Percentiles rank a stretch among this genome's conserved stretches.
Conservation (phyloP, 768 basidiomycete genomes). For the Jaapia argillacea region DNA sequence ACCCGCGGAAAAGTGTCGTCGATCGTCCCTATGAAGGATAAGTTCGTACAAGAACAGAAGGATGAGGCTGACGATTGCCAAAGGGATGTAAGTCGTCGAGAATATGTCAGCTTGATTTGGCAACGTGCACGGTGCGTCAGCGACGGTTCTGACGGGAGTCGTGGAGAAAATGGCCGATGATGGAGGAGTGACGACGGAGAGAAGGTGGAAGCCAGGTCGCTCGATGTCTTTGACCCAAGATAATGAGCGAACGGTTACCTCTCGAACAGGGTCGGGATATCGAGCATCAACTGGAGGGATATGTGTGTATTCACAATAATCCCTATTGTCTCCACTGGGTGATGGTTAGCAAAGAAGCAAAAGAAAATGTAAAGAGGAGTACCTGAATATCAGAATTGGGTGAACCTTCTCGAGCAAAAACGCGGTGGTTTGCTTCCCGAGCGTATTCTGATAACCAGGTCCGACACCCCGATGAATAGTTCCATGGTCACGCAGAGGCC, state of each 20-base stretch:
- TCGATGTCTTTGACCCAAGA: constrained; percentile 64
- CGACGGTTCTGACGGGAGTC: constrained; percentile 30
- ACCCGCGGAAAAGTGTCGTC: constrained; percentile 3
- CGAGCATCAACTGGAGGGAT: constrained; percentile 17
- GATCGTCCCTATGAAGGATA: constrained; percentile 2
- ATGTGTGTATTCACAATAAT: constrained; percentile 77
- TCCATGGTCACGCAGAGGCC: constrained; percentile 63
- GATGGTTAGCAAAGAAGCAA: background rate
- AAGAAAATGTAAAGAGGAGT: background rate
- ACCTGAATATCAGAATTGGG: constrained; percentile 70
- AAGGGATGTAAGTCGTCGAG: constrained; percentile 52
- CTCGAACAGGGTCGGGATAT: constrained; percentile 34
- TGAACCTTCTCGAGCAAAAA: constrained; percentile 63
- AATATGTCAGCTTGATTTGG: constrained; percentile 63
- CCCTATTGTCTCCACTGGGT: constrained; percentile 81
- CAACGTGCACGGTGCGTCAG: constrained; percentile 67
- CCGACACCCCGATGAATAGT: constrained; percentile 70
- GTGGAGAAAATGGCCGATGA: constrained; percentile 20
- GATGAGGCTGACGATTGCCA: too few species aligned
- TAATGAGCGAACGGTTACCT: constrained; percentile 86
- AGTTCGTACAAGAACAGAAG: too few species aligned
- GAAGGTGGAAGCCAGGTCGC: constrained; percentile 76
- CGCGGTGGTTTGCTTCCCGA: constrained; percentile 68
- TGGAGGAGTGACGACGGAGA: constrained; percentile 50
- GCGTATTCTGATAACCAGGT: constrained; percentile 71